These are phyloP conservation scores for Taphrina deformans DNA, from an alignment of 1,139 yeast species.

Conservation along the genomic window DNA sequence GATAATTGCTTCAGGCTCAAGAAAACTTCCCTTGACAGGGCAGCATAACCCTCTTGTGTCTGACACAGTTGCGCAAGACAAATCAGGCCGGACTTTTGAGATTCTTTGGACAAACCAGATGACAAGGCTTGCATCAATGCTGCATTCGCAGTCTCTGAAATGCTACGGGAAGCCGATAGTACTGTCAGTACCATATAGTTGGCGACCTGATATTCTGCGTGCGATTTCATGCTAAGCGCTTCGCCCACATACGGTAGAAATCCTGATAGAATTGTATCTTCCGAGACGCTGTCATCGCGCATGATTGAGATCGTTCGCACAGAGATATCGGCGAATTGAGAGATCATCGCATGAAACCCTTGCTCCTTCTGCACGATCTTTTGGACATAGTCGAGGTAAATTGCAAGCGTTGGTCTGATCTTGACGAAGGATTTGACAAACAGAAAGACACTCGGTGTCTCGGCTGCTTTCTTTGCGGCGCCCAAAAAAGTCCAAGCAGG, in stretches of 20 bases:
- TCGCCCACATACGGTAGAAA: constrained; percentile 52
- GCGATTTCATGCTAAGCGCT: constrained; percentile 43
- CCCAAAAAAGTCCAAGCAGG: constrained; percentile 73
- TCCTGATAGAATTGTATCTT: constrained; percentile 49
- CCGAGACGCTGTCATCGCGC: constrained; percentile 45
- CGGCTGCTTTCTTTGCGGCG: constrained; percentile 65
- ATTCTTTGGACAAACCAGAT: constrained; percentile 48
- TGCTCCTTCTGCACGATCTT: constrained; percentile 51
- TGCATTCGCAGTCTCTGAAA: constrained; percentile 60
- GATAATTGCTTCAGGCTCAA: constrained; percentile 31
- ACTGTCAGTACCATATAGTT: constrained; percentile 82
- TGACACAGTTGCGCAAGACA: constrained; percentile 47
- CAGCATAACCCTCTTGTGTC: constrained; percentile 28
- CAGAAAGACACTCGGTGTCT: constrained; percentile 66
- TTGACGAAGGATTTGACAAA: constrained; percentile 64
- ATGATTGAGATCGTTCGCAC: constrained; percentile 62
- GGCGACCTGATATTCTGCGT: constrained; percentile 71
- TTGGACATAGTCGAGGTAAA: constrained; percentile 62
- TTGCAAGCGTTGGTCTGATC: constrained; percentile 65
- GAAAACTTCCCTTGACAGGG: constrained; percentile 25
- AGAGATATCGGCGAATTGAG: constrained; percentile 75
- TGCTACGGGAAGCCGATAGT: constrained; percentile 67
- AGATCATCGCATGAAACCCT: constrained; percentile 64
- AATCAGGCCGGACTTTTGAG: constrained; percentile 46
- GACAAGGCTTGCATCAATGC: constrained; percentile 73